Percentiles rank a stretch among this genome's conserved stretches.
These are phyloP conservation scores for Cladosporium sp. DNA, from an alignment of 2,329 filamentous ascomycete genomes.

Conservation along the genomic window DNA sequence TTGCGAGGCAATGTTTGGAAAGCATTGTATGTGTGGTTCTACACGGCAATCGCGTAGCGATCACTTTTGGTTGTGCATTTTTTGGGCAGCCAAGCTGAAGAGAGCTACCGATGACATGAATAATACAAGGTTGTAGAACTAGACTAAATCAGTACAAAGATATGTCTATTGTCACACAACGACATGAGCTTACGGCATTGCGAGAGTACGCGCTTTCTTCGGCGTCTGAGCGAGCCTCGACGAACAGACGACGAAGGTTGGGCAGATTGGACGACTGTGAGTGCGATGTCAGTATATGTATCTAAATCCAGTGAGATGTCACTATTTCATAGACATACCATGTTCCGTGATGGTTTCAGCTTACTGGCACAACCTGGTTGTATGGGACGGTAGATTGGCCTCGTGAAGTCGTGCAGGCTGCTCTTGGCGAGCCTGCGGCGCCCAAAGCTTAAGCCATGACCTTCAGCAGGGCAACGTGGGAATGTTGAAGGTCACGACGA, in stretches of 20 bases:
- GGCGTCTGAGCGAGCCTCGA: constrained; percentile 85
- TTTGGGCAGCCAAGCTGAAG: constrained; percentile 89
- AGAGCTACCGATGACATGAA: constrained; percentile 96
- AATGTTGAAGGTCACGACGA: neutral
- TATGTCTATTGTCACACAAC: neutral
- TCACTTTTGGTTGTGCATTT: constrained; percentile 53
- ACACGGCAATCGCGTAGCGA: too few relatives aligned
- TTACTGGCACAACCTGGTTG: neutral
- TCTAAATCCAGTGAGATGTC: too few relatives aligned
- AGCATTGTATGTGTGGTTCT: too few relatives aligned
- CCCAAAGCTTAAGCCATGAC: constrained; percentile 10
- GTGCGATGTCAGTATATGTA: neutral
- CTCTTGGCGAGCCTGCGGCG: constrained; percentile 6
- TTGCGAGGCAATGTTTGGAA: too few relatives aligned
- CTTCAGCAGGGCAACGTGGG: constrained; percentile 1
- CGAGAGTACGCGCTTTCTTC: constrained; percentile 94
- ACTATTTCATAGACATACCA: neutral
- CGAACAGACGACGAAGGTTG: constrained; percentile 92
- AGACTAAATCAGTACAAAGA: neutral
- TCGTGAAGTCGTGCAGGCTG: neutral
- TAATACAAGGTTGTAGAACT: constrained; percentile 97
- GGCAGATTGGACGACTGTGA: constrained; percentile 69
- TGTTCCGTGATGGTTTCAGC: neutral
- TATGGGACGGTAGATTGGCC: neutral
- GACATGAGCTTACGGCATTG: constrained; percentile 63